phyloP scores from a whole-genome alignment of 2,329 filamentous ascomycete species.

The Mollisia scopiformis region DNA sequence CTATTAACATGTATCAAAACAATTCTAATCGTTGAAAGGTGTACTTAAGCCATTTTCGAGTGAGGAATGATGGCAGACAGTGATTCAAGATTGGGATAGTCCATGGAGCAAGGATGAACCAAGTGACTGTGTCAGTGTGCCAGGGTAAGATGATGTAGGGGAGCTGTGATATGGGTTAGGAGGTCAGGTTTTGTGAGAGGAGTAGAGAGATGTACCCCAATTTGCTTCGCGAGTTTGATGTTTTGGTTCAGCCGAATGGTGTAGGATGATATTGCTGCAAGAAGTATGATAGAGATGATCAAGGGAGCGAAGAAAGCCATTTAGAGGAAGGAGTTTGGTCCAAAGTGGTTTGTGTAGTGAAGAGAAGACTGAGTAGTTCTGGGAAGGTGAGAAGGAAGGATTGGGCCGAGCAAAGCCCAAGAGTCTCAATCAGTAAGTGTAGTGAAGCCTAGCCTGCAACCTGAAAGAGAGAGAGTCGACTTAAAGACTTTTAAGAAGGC shows the following conservation, averaged over 20 bases:
- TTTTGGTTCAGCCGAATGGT: neutral
- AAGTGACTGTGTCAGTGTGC: constrained; percentile 2
- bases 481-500: no score
- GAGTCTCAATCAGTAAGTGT: no score
- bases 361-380: neutral
- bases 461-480: no score
- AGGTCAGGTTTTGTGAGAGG: neutral
- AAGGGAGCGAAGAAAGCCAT: neutral
- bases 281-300: neutral
- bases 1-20: neutral
- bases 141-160: constrained; percentile 10
- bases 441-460: no score
- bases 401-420: no score
- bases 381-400: no score
- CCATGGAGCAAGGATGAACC: constrained; percentile 6
- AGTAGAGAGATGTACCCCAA: neutral
- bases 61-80: constrained; percentile 1
- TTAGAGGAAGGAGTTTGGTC: neutral
- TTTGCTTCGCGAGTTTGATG: constrained; percentile 8
- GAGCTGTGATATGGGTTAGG: neutral
- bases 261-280: neutral
- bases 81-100: constrained; percentile 1
- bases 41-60: constrained; percentile 11
- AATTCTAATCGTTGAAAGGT: neutral
- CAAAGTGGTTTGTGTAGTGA: neutral